Conservation (phyloP, 2,329 filamentous ascomycete genomes). For the Scedosporium apiospermum region DNA sequence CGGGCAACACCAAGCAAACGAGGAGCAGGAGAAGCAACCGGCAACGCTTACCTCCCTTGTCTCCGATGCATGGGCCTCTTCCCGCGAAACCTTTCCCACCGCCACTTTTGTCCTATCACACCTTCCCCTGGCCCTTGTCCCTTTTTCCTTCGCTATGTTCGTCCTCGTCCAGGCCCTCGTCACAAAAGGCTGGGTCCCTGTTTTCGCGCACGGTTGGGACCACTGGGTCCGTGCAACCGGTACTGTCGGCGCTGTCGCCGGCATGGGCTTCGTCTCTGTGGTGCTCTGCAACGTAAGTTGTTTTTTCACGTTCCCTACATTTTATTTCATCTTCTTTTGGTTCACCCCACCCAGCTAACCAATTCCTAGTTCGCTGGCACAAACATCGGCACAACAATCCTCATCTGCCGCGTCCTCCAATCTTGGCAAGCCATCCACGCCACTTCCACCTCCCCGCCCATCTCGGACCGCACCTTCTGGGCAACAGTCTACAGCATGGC, state of each 20-base stretch:
- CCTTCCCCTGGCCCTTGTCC: slow-evolving; percentile 57
- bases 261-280: slow-evolving; percentile 65
- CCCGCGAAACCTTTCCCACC: slow-evolving; percentile 62
- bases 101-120: slow-evolving; percentile 55
- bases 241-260: slow-evolving; percentile 56
- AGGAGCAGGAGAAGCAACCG: slow-evolving; percentile 12
- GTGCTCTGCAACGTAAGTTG: slow-evolving; percentile 59
- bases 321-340: neutral
- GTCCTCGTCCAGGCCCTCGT: slow-evolving; percentile 63
- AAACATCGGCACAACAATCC: slow-evolving; percentile 67
- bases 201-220: slow-evolving; percentile 66
- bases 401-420: slow-evolving; percentile 61
- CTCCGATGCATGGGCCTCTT: slow-evolving; percentile 42
- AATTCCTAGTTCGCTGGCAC: slow-evolving; percentile 58
- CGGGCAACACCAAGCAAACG: neutral
- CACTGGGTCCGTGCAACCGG: slow-evolving; percentile 63
- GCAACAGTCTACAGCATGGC: slow-evolving; percentile 68
- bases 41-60: slow-evolving; percentile 44
- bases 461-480: slow-evolving; percentile 61
- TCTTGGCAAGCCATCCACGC: slow-evolving; percentile 54
- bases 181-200: slow-evolving; percentile 64
- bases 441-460: slow-evolving; percentile 28
- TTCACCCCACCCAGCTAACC: neutral
- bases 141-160: slow-evolving; percentile 68
- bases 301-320: slow-evolving; percentile 11